Evolutionary conservation across 257 asterid species (phyloP).

Genomic region (Voacanga thouarsii): DNA sequence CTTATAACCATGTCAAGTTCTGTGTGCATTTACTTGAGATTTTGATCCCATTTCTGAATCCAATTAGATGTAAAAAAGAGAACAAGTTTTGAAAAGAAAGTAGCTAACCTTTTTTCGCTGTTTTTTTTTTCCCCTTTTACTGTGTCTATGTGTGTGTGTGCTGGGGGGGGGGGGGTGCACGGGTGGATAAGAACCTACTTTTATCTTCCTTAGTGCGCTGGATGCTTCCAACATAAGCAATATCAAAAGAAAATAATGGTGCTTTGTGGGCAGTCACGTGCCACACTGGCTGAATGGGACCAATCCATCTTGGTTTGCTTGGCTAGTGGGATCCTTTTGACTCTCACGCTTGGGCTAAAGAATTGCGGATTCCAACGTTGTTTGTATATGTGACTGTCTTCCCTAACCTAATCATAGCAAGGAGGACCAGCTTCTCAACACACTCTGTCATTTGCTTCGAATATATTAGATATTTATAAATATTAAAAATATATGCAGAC

Average conservation of each 20-base stretch:
- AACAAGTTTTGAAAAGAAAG: too few relatives aligned
- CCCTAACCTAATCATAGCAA: not conserved
- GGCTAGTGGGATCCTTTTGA: slow-evolving; percentile 14
- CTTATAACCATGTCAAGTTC: too few relatives aligned
- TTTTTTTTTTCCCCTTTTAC: too few relatives aligned
- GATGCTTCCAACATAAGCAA: not conserved
- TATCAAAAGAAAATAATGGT: not conserved
- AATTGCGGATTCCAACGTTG: not conserved
- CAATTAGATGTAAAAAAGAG: too few relatives aligned
- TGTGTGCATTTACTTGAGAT: too few relatives aligned
- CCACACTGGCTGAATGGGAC: slow-evolving; percentile 8
- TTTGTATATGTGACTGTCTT: not conserved
- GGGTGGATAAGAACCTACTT: slow-evolving; percentile 4
- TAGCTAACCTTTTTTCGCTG: not conserved
- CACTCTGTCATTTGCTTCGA: too few relatives aligned
- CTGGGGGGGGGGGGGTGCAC: too few relatives aligned
- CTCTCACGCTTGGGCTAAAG: not conserved
- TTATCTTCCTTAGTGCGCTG: slow-evolving; percentile 1
- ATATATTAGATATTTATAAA: too few relatives aligned
- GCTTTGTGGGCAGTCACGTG: slow-evolving; percentile 25
- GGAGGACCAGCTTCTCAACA: too few relatives aligned
- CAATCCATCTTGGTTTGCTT: slow-evolving; percentile 15
- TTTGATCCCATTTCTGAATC: too few relatives aligned
- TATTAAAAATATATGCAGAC: too few relatives aligned
- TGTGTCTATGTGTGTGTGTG: too few relatives aligned